Base-by-base conservation (phyloP, 1,139 yeast genomes). In the Kurtzmaniella quercitrusa region DNA sequence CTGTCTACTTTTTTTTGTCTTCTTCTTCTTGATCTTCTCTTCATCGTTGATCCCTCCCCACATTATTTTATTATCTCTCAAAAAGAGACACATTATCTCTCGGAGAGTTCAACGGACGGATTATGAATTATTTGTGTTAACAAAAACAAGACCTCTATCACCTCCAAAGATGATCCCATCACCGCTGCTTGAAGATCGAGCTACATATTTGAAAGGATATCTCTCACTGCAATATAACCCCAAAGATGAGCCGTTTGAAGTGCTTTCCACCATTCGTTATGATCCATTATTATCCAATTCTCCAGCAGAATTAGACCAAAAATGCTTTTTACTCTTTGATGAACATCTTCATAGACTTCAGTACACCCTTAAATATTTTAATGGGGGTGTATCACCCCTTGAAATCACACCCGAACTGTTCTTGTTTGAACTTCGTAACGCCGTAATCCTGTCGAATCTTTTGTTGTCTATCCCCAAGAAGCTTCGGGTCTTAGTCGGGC, bases 211-310 rank as follows among this genome's bases (percentile, higher is more conserved):
- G 14, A 19, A 10, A 4, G 16, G 53, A 17, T 65, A 62, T 51
- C 47, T 58, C 29, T 37, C 51, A 7, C 45, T 46, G 3, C 40
- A 53, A 12, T 63, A 62, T 48, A 46, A 49, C 11, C 54, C 57
- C 5, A 48, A 51, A 9, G 51, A 57, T 33, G 44, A 44, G 15
- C 63, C 70, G 14, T 83, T 85, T 54, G 75, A 81, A 47, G 56
- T 86, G 10, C 65, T 87, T 16, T 75, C 89, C 37, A 82, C 95
- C 1, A 73, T 88, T 19, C 64, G 95, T 40, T 88, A 82, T 53
- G 95, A 86, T 53, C 93, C 95, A 2, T 47, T 54, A 2, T 53
- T 82, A 15, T 59, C 75, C 3, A 42, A 49, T 0, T 68, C 76
- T 11, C 41, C 50, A 6, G 47, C 54, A 6, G 60, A 65, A 15